Evolutionary conservation across 2,329 filamentous ascomycete species (phyloP).

Genomic region (Rhexocercosporidium sp.): DNA sequence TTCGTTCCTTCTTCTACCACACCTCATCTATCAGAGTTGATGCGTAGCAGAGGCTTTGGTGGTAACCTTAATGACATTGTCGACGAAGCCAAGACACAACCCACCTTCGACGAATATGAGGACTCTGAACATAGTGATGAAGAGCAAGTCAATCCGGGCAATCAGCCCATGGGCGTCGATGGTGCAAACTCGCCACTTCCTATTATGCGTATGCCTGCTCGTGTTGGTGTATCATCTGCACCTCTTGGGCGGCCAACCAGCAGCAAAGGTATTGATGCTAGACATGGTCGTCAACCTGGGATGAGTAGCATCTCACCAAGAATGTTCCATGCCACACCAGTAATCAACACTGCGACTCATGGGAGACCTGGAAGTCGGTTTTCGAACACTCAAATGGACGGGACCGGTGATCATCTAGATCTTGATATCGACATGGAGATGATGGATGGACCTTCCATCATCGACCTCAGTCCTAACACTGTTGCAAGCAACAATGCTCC

Average conservation of each 20-base stretch:
- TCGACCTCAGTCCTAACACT: conserved; percentile 71
- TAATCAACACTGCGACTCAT: conserved; percentile 31
- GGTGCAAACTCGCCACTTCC: conserved; percentile 44
- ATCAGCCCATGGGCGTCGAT: conserved; percentile 42
- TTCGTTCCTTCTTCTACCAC: conserved; percentile 63
- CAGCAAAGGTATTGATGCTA: conserved; percentile 58
- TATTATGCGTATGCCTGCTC: conserved; percentile 63
- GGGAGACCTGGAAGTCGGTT: conserved; percentile 26
- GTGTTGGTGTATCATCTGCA: conserved; percentile 59
- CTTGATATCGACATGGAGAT: conserved; percentile 45
- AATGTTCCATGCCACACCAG: conserved; percentile 43
- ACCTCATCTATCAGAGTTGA: conserved; percentile 70
- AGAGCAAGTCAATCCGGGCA: conserved; percentile 44
- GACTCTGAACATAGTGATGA: conserved; percentile 57
- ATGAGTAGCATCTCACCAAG: conserved; percentile 49
- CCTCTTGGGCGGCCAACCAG: conserved; percentile 56
- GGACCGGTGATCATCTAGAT: conserved; percentile 25
- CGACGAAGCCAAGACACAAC: conserved; percentile 60
- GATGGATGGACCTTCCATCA: conserved; percentile 59
- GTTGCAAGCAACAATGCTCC: conserved; percentile 77
- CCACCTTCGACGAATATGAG: conserved; percentile 59
- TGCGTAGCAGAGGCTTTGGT: conserved; percentile 65
- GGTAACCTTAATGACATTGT: conserved; percentile 67
- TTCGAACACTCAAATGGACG: conserved; percentile 26
- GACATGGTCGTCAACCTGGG: conserved; percentile 38